Percentiles rank a stretch among this genome's conserved stretches.
Conservation (phyloP, 441 rosid genomes). For the Viola pubescens region DNA sequence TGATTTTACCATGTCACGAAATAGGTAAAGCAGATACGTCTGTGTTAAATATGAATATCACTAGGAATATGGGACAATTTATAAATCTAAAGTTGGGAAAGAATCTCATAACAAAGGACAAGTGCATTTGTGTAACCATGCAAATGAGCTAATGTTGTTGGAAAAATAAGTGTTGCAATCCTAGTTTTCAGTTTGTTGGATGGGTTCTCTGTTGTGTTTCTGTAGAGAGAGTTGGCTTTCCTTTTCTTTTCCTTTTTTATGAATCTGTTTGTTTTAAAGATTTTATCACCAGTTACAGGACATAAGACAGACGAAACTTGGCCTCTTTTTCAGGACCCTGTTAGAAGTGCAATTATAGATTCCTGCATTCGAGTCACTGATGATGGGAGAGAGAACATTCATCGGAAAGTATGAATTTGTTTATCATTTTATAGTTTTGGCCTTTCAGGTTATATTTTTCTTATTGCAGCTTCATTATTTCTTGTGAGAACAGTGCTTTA, state of each 20-base stretch:
- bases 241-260: neutral
- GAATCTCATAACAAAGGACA: too few relatives aligned
- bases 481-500: slow-evolving; percentile 15
- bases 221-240: neutral
- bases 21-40: too few relatives aligned
- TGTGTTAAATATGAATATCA: too few relatives aligned
- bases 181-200: too few relatives aligned
- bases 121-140: too few relatives aligned
- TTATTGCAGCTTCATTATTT: slow-evolving; percentile 1
- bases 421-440: neutral
- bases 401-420: slow-evolving; percentile 57
- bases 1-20: too few relatives aligned
- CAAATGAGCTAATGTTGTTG: too few relatives aligned
- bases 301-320: slow-evolving; percentile 14
- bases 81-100: too few relatives aligned
- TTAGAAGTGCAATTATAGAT: slow-evolving; percentile 77
- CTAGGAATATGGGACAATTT: too few relatives aligned
- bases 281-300: neutral
- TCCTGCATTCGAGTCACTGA: slow-evolving; percentile 91
- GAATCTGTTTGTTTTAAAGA: neutral
- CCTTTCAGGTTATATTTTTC: slow-evolving; percentile 9
- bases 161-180: too few relatives aligned
- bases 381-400: slow-evolving; percentile 91
- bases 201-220: too few relatives aligned
- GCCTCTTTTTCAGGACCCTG: slow-evolving; percentile 46